Evolutionary conservation across 169 alveolate species (phyloP), one percentile per base, ranked within the genome.

Genomic region (Condylostoma magnum): DNA sequence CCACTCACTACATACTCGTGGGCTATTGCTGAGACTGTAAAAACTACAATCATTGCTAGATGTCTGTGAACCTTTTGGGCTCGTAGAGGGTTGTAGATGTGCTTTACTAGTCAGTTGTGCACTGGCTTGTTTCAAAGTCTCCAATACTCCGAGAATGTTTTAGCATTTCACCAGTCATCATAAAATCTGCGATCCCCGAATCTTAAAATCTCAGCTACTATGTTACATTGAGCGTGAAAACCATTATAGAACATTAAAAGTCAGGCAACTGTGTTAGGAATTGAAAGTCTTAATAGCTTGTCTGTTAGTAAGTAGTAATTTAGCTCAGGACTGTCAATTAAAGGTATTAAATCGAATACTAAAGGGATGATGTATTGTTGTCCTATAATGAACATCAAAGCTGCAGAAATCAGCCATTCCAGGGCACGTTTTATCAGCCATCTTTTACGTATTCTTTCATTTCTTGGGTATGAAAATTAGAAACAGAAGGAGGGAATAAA

Each of bases 181-280:
- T 87, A 87, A 30, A 84, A 84, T n/a, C 67, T 65, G 18, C 87
- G 52, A 51, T 84, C 91, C n/a, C 86, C 86, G 50, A 79, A 80
- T 37, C 86, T 33, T n/a, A 80, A 22, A 8, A 84, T 31, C 56
- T 84, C 91, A 48, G 89, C 90, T 71, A 79, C 82, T 22, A 71
- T 57, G 69, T 86, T 86, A 31, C 76, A 51, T 90, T 90, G 83
- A 22, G 84, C 57, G 58, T 86, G 93, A 12, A 86, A 70, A 1
- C 82, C 60, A 5, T 89, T 89, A 56, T 76, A 82, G 63, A 86
- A 86, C 25, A 75, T 58, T 2, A 83, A 44, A 10, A 86, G 83
- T 99, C 99, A 96, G 41, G 91, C 87, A 73, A 96, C 95, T 36
- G 96, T 74, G 8, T 92, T 91, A 15, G 99, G 98, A 10, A 96